Conservation (phyloP, 176 grass and related monocot species). For the Paspalum notatum region DNA sequence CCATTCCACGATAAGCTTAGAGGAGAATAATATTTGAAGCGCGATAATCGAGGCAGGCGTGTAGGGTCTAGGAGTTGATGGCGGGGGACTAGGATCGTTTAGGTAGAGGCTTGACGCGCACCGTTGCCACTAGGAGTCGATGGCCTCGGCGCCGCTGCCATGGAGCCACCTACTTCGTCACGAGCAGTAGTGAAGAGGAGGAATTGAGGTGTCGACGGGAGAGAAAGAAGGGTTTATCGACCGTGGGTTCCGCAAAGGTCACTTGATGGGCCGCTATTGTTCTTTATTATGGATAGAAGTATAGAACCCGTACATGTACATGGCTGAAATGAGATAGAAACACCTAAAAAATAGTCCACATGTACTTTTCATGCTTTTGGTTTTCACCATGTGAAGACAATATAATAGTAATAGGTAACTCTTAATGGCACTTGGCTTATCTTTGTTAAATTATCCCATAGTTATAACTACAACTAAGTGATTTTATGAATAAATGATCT, state of each 20-base stretch:
- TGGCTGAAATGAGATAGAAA: no score
- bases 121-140: background rate
- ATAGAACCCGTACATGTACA: no score
- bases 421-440: background rate
- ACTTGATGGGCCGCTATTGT: background rate
- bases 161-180: background rate
- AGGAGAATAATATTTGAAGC: background rate
- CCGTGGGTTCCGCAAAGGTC: background rate
- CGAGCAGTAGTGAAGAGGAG: background rate
- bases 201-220: background rate
- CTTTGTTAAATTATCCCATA: background rate
- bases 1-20: background rate
- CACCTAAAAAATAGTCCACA: no score
- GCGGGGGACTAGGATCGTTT: background rate
- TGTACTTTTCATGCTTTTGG: background rate
- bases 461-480: constrained; percentile 18
- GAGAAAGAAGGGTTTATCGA: background rate
- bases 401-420: background rate
- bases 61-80: background rate
- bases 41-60: background rate
- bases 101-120: background rate
- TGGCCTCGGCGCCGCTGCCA: background rate
- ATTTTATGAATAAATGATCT: background rate
- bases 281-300: no score
- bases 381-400: background rate